Conservation (phyloP, 345 rosid genomes). For the Trapa bicornis region DNA sequence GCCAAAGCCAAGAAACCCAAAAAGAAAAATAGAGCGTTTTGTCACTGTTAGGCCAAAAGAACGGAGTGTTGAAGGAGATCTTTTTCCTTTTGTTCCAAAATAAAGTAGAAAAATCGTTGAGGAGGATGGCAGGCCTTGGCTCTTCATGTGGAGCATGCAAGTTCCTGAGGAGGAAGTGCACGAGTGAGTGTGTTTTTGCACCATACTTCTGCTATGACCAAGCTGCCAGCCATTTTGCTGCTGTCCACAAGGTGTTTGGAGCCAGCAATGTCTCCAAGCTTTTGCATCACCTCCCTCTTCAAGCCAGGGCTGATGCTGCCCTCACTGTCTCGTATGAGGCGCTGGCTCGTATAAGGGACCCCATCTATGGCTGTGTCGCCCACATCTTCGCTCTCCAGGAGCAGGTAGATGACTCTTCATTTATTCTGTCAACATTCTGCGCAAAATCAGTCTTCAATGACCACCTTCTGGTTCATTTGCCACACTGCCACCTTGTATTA, state of each 20-base stretch:
- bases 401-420: slow-evolving; percentile 27
- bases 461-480: too few species aligned
- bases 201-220: slow-evolving; percentile 63
- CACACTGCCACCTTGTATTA: too few species aligned
- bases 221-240: slow-evolving; percentile 52
- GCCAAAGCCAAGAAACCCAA: slow-evolving; percentile 4
- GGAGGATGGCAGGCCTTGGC: slow-evolving; percentile 59
- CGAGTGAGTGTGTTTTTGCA: slow-evolving; percentile 51
- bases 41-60: slow-evolving; percentile 9
- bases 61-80: too few species aligned
- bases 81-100: neutral
- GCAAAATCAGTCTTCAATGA: too few species aligned
- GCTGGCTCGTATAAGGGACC: slow-evolving; percentile 48
- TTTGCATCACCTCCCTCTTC: slow-evolving; percentile 37
- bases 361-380: slow-evolving; percentile 52
- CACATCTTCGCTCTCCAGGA: slow-evolving; percentile 59
- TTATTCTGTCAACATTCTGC: neutral
- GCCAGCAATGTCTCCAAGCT: slow-evolving; percentile 73
- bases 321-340: slow-evolving; percentile 59
- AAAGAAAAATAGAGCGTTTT: slow-evolving; percentile 10
- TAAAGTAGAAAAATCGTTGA: neutral
- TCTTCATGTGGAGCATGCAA: slow-evolving; percentile 85
- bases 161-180: slow-evolving; percentile 66
- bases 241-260: slow-evolving; percentile 71
- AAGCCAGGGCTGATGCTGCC: slow-evolving; percentile 46